phyloP scores from a whole-genome alignment of 2,329 filamentous ascomycete genomes.

The Diplocarpon mali region DNA sequence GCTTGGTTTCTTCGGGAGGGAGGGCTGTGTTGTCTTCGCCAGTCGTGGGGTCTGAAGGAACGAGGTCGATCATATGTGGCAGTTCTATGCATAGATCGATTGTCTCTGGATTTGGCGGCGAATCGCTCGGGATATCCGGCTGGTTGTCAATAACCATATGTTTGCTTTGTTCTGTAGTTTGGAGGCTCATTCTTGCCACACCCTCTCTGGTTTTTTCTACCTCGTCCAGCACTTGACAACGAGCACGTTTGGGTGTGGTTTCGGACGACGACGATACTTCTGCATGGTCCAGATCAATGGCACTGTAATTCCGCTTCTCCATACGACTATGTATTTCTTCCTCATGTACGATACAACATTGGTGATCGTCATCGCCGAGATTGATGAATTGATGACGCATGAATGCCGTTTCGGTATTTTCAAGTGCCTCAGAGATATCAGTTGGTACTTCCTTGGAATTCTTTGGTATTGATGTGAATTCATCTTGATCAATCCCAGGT shows the following conservation, averaged over 20 bases:
- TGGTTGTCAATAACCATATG: background rate
- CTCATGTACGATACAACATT: background rate
- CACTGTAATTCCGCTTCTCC: slow-evolving; percentile 5
- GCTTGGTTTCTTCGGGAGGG: slow-evolving; percentile 8
- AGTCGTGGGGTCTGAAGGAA: slow-evolving; percentile 11
- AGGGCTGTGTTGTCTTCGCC: slow-evolving; percentile 19
- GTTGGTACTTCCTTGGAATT: background rate
- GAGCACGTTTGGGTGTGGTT: background rate
- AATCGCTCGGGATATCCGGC: background rate
- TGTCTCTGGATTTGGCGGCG: background rate
- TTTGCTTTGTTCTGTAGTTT: background rate
- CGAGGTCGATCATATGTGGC: slow-evolving; percentile 7
- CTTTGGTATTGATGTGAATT: background rate
- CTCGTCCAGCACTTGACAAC: background rate
- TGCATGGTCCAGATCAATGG: background rate
- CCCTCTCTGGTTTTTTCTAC: slow-evolving; percentile 8
- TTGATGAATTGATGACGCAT: background rate
- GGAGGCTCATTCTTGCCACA: slow-evolving; percentile 1
- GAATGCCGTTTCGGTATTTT: too few species aligned
- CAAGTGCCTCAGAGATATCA: background rate
- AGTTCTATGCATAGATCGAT: slow-evolving; percentile 1
- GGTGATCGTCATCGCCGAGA: background rate
- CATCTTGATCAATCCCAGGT: slow-evolving; percentile 15
- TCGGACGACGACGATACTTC: background rate
- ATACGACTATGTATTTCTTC: background rate